Percentiles rank a stretch among this genome's conserved stretches.
These are phyloP conservation scores for Cutaneotrichosporon arboriforme DNA, from an alignment of 1,284 basidiomycete species.

Conservation along the genomic window DNA sequence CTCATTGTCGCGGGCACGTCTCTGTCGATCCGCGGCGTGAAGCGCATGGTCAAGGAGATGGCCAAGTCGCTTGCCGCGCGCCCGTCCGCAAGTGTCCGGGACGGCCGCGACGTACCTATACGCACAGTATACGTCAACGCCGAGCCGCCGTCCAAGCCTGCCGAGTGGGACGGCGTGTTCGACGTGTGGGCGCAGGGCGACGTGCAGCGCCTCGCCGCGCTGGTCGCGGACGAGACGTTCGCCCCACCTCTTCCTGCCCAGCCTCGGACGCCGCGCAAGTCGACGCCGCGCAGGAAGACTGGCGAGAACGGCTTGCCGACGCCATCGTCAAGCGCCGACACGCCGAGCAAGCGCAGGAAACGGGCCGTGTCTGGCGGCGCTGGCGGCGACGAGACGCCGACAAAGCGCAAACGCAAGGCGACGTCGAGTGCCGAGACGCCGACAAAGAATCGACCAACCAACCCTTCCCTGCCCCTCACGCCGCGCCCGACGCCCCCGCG, in stretches of 20 bases:
- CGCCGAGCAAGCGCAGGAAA: conserved; percentile 8
- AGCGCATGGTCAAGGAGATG: conserved; percentile 86
- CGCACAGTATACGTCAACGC: conserved; percentile 79
- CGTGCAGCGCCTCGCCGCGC: conserved; percentile 66
- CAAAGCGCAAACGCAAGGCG: too few species aligned
- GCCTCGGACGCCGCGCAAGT: conserved; percentile 4
- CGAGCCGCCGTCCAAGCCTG: conserved; percentile 77
- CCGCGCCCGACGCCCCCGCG: conserved; percentile 10
- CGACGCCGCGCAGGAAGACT: conserved; percentile 3
- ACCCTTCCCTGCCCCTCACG: conserved; percentile 1
- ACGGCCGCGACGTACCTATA: conserved; percentile 49
- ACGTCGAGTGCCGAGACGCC: too few species aligned
- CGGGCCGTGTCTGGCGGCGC: not conserved
- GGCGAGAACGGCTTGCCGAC: not conserved
- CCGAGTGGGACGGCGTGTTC: conserved; percentile 86
- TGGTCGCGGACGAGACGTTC: conserved; percentile 13
- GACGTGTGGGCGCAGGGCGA: conserved; percentile 89
- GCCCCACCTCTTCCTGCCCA: conserved; percentile 1
- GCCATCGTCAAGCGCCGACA: not conserved
- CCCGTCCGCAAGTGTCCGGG: conserved; percentile 10
- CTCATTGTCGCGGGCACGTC: conserved; percentile 87
- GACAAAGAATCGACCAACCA: not conserved
- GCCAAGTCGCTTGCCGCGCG: conserved; percentile 63
- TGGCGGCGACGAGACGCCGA: not conserved
- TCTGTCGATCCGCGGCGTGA: conserved; percentile 83